Conservation (phyloP, 75 land plant genomes). For the Pinus taeda region DNA sequence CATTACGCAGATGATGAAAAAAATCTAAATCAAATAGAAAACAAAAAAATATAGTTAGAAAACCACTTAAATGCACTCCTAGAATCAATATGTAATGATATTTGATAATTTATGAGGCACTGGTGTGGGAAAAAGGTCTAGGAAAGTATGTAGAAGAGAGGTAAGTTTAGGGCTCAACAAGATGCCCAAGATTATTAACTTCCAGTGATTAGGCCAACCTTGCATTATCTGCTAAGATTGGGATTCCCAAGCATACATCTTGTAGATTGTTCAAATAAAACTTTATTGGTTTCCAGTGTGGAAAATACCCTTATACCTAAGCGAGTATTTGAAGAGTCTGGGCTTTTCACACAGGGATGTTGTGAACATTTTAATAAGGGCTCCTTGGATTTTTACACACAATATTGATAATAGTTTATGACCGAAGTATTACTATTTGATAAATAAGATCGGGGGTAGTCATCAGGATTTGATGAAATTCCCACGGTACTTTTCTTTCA, state of each 20-base stretch:
- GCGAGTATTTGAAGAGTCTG: constrained; percentile 36
- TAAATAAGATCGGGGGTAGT: constrained; percentile 61
- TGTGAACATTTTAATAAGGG: constrained; percentile 52
- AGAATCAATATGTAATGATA: too few species aligned
- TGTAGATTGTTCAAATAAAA: constrained; percentile 42
- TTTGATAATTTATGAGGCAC: too few species aligned
- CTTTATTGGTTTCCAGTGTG: constrained; percentile 66
- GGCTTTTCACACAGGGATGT: constrained; percentile 54
- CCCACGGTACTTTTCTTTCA: constrained; percentile 80
- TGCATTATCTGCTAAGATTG: constrained; percentile 59
- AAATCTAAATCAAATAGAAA: too few species aligned
- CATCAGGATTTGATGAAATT: constrained; percentile 52
- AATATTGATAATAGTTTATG: constrained; percentile 67
- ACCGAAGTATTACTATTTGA: constrained; percentile 67
- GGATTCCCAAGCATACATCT: constrained; percentile 27
- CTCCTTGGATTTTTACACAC: constrained; percentile 78
- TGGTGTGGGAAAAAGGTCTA: too few species aligned
- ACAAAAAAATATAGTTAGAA: too few species aligned
- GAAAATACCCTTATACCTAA: constrained; percentile 71
- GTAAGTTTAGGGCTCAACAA: too few species aligned
- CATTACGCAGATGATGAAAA: too few species aligned
- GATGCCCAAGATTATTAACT: constrained; percentile 66
- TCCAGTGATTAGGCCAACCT: constrained; percentile 58
- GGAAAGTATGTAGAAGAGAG: too few species aligned
- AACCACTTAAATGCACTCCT: too few species aligned